Percentiles rank a stretch among this genome's conserved stretches.
Evolutionary conservation across 208 protist species (phyloP).

Genomic region (Entamoeba moshkovskii): DNA sequence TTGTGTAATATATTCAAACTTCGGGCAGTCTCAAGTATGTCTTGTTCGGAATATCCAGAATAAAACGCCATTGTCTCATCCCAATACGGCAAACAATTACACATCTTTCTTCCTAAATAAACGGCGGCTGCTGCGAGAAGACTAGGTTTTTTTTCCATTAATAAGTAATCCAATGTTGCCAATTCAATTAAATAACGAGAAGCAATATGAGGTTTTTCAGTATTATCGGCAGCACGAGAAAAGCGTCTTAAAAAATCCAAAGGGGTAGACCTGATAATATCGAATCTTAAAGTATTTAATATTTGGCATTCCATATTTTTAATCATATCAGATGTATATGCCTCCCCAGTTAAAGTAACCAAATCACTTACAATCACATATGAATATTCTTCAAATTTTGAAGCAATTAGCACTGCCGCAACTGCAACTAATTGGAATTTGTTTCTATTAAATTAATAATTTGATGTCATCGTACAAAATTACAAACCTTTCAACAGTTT

Average conservation of each 20-base stretch:
- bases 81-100: background rate
- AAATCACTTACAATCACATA: background rate
- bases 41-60: background rate
- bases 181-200: background rate
- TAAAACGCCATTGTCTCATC: background rate
- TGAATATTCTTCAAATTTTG: background rate
- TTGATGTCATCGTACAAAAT: too few species aligned
- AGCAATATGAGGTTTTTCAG: background rate
- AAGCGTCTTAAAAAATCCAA: background rate
- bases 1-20: background rate
- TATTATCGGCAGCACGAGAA: background rate
- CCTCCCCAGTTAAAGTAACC: background rate
- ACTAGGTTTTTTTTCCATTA: background rate
- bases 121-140: background rate
- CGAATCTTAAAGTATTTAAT: background rate
- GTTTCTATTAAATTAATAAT: too few species aligned
- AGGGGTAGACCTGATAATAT: background rate
- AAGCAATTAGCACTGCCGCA: background rate
- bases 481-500: background rate
- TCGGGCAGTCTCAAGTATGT: background rate
- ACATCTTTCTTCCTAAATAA: background rate
- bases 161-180: background rate
- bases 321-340: background rate
- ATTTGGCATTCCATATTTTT: background rate
- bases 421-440: background rate